A percentile compares a stretch with the other conserved stretches of the same genome.
phyloP scores from a whole-genome alignment of 2,329 filamentous ascomycete species.

The Aspergillus latus region DNA sequence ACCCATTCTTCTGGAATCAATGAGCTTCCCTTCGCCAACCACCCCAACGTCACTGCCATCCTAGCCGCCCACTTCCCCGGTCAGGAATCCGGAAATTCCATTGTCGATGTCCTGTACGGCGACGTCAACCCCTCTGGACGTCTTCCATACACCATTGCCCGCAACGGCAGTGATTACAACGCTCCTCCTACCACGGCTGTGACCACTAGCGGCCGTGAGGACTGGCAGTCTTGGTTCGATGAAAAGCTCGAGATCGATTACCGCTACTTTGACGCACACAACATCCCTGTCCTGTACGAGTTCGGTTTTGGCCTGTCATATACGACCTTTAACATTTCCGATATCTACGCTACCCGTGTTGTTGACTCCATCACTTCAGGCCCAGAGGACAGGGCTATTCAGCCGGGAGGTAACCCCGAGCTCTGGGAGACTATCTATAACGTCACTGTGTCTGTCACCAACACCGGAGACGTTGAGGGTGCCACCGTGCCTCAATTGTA shows the following conservation, averaged over 20 bases:
- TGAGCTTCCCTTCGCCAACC: constrained; percentile 63
- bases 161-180: constrained; percentile 62
- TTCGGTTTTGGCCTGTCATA: constrained; percentile 67
- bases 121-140: constrained; percentile 74
- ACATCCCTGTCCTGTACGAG: constrained; percentile 24
- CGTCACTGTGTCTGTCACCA: constrained; percentile 64
- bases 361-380: constrained; percentile 59
- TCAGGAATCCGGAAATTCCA: constrained; percentile 77
- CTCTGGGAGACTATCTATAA: constrained; percentile 26
- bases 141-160: constrained; percentile 77
- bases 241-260: constrained; percentile 25
- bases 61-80: constrained; percentile 81
- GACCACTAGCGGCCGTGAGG: constrained; percentile 15
- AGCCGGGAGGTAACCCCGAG: constrained; percentile 48
- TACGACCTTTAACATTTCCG: constrained; percentile 65
- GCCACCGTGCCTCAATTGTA: constrained; percentile 68
- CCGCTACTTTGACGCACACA: constrained; percentile 25
- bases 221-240: constrained; percentile 21
- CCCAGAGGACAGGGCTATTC: constrained; percentile 23
- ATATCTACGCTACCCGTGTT: constrained; percentile 60
- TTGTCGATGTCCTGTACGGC: constrained; percentile 80
- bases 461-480: constrained; percentile 66
- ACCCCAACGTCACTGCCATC: constrained; percentile 79
- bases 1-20: constrained; percentile 75
- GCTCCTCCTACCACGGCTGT: constrained; percentile 39